phyloP scores from a whole-genome alignment of 345 rosid genomes.

The Citrus hindsii region DNA sequence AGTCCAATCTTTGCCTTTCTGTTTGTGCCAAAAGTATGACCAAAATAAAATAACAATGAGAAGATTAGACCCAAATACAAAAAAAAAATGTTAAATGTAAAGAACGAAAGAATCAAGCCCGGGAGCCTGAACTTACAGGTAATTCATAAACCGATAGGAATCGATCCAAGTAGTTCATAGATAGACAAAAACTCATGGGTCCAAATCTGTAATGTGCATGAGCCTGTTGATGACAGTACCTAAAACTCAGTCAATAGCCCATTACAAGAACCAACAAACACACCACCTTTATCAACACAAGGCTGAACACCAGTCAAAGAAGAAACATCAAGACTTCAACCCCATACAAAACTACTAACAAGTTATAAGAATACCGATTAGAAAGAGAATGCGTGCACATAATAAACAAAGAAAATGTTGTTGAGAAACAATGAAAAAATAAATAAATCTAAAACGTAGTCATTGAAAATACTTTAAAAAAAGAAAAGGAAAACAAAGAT shows the following conservation, averaged over 20 bases:
- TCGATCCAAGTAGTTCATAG: conserved; percentile 73
- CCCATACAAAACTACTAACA: not conserved
- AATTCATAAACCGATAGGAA: conserved; percentile 62
- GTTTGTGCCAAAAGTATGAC: not conserved
- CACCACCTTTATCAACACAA: not conserved
- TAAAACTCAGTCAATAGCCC: not conserved
- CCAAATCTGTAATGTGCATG: conserved; percentile 54
- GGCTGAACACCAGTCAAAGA: not conserved
- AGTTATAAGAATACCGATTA: conserved; percentile 1
- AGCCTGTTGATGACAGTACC: conserved; percentile 42
- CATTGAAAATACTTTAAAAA: not conserved
- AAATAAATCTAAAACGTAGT: conserved; percentile 2
- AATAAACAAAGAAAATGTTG: not conserved
- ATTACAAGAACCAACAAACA: not conserved
- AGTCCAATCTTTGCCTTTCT: conserved; percentile 61
- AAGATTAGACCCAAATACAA: not conserved
- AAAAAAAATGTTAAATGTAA: not conserved
- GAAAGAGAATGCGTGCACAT: not conserved
- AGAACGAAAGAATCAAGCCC: not conserved
- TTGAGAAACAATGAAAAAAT: conserved; percentile 7
- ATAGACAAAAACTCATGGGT: conserved; percentile 47
- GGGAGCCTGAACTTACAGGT: conserved; percentile 47
- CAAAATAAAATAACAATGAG: conserved; percentile 1
- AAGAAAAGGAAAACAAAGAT: not conserved
- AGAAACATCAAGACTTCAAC: conserved; percentile 7